Conservation (phyloP, 306 rosid genomes). For the Dalbergia cultrata region DNA sequence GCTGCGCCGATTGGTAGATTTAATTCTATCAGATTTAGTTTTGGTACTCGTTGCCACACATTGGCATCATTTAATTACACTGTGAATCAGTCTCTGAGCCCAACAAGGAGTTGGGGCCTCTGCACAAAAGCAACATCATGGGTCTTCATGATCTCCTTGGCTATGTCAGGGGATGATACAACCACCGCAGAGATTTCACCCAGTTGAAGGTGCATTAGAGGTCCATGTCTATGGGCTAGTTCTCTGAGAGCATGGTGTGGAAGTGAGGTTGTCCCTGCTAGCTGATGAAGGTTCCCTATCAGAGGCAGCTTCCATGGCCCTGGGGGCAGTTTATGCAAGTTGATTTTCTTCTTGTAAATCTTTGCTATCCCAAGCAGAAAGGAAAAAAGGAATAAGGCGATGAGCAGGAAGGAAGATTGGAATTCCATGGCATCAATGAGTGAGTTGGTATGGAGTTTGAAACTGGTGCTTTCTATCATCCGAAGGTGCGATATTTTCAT, state of each 20-base stretch:
- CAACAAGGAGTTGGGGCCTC: constrained; percentile 49
- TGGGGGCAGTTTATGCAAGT: background rate
- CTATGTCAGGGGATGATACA: constrained; percentile 60
- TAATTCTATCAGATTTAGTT: too few species aligned
- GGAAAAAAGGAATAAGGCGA: background rate
- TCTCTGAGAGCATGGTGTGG: constrained; percentile 46
- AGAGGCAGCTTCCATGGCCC: background rate
- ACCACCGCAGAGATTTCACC: constrained; percentile 54
- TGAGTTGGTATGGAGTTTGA: background rate
- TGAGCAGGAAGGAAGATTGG: background rate
- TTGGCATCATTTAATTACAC: too few species aligned
- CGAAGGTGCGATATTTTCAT: too few species aligned
- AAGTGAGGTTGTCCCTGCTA: constrained; percentile 22
- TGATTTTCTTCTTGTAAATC: constrained; percentile 24
- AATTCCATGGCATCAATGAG: constrained; percentile 25
- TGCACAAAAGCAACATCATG: constrained; percentile 53
- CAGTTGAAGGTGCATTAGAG: constrained; percentile 59
- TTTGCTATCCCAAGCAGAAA: constrained; percentile 22
- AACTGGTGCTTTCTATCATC: background rate
- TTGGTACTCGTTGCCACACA: too few species aligned
- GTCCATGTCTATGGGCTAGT: constrained; percentile 54
- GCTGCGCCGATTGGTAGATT: too few species aligned
- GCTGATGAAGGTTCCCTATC: background rate
- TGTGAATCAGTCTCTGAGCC: too few species aligned
- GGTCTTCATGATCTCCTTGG: constrained; percentile 56